A percentile compares a stretch with the other conserved stretches of the same genome.
Evolutionary conservation across 2,329 filamentous ascomycete species (phyloP).

Genomic region (Calonectria pseudoturangicola): DNA sequence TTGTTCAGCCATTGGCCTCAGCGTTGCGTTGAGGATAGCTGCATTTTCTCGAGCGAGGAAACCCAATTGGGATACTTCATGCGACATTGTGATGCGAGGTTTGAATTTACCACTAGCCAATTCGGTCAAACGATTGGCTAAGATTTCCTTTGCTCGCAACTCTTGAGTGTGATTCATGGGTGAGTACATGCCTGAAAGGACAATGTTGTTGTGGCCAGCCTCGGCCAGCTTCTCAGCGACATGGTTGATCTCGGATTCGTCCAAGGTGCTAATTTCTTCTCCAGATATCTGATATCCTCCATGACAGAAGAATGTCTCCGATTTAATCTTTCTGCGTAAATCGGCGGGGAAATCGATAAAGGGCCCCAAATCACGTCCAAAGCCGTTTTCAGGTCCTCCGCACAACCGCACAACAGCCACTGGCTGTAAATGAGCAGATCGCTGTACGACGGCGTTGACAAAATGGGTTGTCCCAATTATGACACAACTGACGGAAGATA

Average conservation of each 20-base stretch:
- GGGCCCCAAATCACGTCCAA: constrained; percentile 65
- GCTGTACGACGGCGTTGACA: constrained; percentile 71
- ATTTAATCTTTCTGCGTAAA: constrained; percentile 51
- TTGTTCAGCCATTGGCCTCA: constrained; percentile 66
- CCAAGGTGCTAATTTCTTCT: constrained; percentile 56
- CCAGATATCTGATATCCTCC: constrained; percentile 59
- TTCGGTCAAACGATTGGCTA: constrained; percentile 60
- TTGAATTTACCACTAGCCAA: not conserved
- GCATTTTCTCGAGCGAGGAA: constrained; percentile 72
- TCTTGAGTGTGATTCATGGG: constrained; percentile 70
- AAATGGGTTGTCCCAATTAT: constrained; percentile 72
- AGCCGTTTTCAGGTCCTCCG: constrained; percentile 22
- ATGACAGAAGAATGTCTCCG: constrained; percentile 36
- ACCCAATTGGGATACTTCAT: constrained; percentile 60
- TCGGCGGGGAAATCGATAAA: constrained; percentile 69
- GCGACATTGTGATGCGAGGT: constrained; percentile 59
- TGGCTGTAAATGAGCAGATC: constrained; percentile 65
- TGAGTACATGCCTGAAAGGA: constrained; percentile 75
- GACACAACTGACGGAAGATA: constrained; percentile 61
- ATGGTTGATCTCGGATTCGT: constrained; percentile 32
- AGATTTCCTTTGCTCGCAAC: constrained; percentile 65
- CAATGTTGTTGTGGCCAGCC: constrained; percentile 63
- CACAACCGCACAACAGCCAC: constrained; percentile 36
- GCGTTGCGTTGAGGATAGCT: constrained; percentile 71
- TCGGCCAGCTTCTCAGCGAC: constrained; percentile 31